Evolutionary conservation across 352 stramenopile species (phyloP), one percentile per base, ranked within the genome.

Genomic region (Achlya hypogyna): DNA sequence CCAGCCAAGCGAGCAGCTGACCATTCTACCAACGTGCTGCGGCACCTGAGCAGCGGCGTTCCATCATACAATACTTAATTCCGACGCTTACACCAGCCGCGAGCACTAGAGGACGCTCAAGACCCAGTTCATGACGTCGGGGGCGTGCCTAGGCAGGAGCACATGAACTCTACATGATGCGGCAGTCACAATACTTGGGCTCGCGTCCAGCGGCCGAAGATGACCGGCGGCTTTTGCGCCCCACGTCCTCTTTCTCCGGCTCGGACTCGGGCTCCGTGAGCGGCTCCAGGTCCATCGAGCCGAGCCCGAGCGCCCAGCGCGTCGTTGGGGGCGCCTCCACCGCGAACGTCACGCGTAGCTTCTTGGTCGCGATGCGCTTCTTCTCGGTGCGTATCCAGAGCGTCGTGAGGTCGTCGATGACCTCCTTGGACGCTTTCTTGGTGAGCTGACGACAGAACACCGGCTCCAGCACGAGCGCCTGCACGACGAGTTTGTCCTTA

Each of bases 401-500:
- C 67, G 86, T 86, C 28, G 86, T 89, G 59, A 94, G 81, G 43
- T 93, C 86, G 70, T 94, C 86, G 1, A 82, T 84, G 79, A 91
- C 88, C 63, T 93, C 86, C 70, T 94, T 94, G 28, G 86, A 76
- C 43, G 79, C 85, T 71, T 92, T 94, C 54, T 81, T 89, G 75
- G 89, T 90, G 25, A 92, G 82, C 10, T 87, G 62, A 51, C 91
- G 82, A 66, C 90, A 94, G 69, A 94, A 92, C 60, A 71, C 74
- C 66, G 91, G 81, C 53, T 91, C 81, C 29, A 90, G 79, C 63
- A 77, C 89, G 49, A 90, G 88, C 69, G 79, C 88, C 63, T 94
- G 86, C 42, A 94, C 86, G 1, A 92, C 72, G 62, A 94, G 91
- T 76, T 92, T 94, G 74, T 94, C 86, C 64, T 92, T 94, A 51